Conservation (phyloP, 345 rosid species). For the Melaleuca quinquenervia region DNA sequence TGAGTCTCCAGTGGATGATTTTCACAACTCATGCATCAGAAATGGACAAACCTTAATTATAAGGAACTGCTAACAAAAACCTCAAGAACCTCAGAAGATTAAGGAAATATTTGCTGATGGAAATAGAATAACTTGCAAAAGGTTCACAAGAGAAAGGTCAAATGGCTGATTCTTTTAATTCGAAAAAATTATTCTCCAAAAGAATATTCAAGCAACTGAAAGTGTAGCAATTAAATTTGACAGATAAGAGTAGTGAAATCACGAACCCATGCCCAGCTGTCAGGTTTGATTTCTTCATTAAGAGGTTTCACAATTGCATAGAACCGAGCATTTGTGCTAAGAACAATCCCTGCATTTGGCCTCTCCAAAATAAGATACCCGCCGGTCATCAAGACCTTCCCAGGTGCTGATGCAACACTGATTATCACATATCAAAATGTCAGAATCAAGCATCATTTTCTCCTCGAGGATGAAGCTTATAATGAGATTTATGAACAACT, state of each 20-base stretch:
- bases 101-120: neutral
- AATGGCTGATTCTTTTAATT: neutral
- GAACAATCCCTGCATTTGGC: conserved; percentile 86
- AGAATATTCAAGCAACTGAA: neutral
- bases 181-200: neutral
- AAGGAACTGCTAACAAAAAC: neutral
- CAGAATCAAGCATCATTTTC: neutral
- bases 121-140: neutral
- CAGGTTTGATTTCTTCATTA: conserved; percentile 49
- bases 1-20: neutral
- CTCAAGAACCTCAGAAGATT: neutral
- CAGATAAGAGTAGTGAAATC: neutral
- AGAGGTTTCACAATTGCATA: conserved; percentile 81
- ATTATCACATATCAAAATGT: neutral
- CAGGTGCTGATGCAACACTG: conserved; percentile 97
- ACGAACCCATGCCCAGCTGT: conserved; percentile 86
- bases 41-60: neutral
- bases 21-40: neutral
- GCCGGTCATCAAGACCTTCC: conserved; percentile 92
- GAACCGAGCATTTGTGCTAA: conserved; percentile 91
- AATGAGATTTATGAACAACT: neutral
- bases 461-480: neutral
- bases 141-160: neutral
- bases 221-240: neutral
- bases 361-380: conserved; percentile 90